A percentile compares a stretch with the other conserved stretches of the same genome.
Conservation (phyloP, 148 eudicot species). For the Camellia japonica region DNA sequence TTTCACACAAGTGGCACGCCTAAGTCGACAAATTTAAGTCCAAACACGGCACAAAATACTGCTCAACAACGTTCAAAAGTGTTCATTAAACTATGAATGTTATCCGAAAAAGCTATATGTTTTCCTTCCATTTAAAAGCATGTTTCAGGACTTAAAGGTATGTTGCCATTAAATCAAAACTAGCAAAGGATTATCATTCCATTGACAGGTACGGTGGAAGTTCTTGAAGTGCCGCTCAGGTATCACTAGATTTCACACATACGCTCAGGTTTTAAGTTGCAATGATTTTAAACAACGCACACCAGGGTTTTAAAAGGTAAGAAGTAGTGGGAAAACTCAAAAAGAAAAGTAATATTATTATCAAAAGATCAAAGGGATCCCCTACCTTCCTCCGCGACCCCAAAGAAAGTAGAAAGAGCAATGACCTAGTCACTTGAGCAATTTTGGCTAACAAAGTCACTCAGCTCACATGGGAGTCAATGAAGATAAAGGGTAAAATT, state of each 20-base stretch:
- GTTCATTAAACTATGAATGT: neutral
- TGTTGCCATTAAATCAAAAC: neutral
- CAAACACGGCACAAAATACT: neutral
- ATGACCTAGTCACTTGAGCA: too few relatives aligned
- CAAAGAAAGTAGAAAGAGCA: too few relatives aligned
- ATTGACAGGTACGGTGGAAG: neutral
- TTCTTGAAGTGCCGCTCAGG: neutral
- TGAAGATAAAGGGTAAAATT: too few relatives aligned
- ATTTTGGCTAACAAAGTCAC: too few relatives aligned
- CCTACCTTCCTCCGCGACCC: too few relatives aligned
- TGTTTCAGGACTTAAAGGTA: neutral
- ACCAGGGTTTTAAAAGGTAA: neutral
- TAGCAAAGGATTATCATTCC: neutral
- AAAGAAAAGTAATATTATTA: too few relatives aligned
- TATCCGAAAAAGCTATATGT: neutral
- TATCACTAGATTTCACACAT: neutral
- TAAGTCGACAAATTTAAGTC: neutral
- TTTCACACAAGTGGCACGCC: neutral
- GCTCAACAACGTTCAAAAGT: slow-evolving; percentile 8
- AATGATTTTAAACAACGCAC: neutral
- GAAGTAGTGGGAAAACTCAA: too few relatives aligned
- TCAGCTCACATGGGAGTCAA: too few relatives aligned
- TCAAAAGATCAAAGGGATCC: too few relatives aligned
- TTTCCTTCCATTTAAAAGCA: neutral
- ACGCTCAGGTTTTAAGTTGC: neutral